Evolutionary conservation across 768 basidiomycete species (phyloP).

Genomic region (Agaricus sinodeliciosus): DNA sequence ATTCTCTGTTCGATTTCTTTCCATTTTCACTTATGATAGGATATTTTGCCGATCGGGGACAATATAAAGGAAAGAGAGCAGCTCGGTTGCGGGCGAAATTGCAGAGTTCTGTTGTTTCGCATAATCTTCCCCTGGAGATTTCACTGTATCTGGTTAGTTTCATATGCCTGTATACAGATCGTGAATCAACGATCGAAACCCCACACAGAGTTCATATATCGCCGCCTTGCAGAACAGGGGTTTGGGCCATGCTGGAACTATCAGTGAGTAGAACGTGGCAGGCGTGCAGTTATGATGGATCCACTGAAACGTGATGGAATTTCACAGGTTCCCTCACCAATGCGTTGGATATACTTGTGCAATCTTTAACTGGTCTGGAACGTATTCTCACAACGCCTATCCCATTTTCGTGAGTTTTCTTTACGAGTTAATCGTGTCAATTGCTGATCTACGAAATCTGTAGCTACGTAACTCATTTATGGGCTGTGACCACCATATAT

Average conservation of each 20-base stretch:
- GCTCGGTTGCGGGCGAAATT: slow-evolving; percentile 47
- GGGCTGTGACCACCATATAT: slow-evolving; percentile 58
- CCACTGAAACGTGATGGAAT: not conserved
- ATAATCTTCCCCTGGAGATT: slow-evolving; percentile 65
- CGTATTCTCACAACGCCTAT: slow-evolving; percentile 72
- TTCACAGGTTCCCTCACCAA: slow-evolving; percentile 37
- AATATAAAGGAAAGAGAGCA: slow-evolving; percentile 53
- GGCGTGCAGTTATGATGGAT: not conserved
- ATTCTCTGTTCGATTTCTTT: slow-evolving; percentile 57
- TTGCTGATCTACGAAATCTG: not conserved
- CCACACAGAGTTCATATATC: slow-evolving; percentile 59
- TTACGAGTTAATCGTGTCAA: not conserved
- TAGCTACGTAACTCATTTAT: slow-evolving; percentile 65
- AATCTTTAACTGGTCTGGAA: slow-evolving; percentile 63
- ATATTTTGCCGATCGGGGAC: slow-evolving; percentile 38
- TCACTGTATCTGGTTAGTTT: slow-evolving; percentile 55
- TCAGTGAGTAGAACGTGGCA: slow-evolving; percentile 32
- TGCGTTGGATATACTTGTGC: slow-evolving; percentile 50
- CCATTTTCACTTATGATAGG: slow-evolving; percentile 58
- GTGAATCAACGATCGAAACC: not conserved
- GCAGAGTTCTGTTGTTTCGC: slow-evolving; percentile 35
- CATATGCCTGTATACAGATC: not conserved
- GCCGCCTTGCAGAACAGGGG: slow-evolving; percentile 53
- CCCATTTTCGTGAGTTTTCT: slow-evolving; percentile 50
- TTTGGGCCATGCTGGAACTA: slow-evolving; percentile 51